These are phyloP conservation scores for Aureobasidium sp. DNA, from an alignment of 2,329 filamentous ascomycete species.

Conservation along the genomic window DNA sequence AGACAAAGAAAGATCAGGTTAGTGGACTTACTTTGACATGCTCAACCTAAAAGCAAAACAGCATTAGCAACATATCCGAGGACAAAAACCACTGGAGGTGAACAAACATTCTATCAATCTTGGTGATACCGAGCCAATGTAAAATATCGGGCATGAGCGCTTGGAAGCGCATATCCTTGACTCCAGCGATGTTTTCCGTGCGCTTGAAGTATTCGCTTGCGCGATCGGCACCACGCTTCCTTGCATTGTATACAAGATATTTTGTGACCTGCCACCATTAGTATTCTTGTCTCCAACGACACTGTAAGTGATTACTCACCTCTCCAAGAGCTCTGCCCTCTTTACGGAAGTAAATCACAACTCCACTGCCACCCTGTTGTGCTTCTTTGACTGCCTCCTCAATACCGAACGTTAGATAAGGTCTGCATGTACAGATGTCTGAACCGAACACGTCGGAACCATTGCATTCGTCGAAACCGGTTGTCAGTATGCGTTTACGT, in stretches of 20 bases:
- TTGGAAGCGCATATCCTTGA: conserved; percentile 96
- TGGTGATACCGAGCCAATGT: conserved; percentile 96
- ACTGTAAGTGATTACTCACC: conserved; percentile 41
- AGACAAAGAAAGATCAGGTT: neutral
- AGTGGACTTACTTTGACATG: conserved; percentile 75
- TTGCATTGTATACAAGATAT: conserved; percentile 72
- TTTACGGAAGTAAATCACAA: conserved; percentile 98
- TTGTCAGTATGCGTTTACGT: no score
- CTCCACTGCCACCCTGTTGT: conserved; percentile 84
- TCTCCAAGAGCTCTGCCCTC: conserved; percentile 91
- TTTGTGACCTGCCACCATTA: conserved; percentile 62
- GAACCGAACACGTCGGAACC: conserved; percentile 96
- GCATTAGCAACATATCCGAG: neutral
- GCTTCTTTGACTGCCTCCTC: conserved; percentile 97
- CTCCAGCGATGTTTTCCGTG: conserved; percentile 96
- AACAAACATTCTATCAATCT: conserved; percentile 81
- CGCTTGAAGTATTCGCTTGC: conserved; percentile 93
- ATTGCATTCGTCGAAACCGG: conserved; percentile 54
- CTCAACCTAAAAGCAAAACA: conserved; percentile 46
- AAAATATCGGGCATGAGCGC: conserved; percentile 89
- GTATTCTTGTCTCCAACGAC: neutral
- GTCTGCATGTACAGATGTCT: conserved; percentile 94
- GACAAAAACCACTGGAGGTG: neutral
- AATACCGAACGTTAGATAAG: conserved; percentile 93
- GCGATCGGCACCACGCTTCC: conserved; percentile 67